These are phyloP conservation scores for Cornus kousa DNA, from an alignment of 148 eudicot genomes.

Conservation along the genomic window DNA sequence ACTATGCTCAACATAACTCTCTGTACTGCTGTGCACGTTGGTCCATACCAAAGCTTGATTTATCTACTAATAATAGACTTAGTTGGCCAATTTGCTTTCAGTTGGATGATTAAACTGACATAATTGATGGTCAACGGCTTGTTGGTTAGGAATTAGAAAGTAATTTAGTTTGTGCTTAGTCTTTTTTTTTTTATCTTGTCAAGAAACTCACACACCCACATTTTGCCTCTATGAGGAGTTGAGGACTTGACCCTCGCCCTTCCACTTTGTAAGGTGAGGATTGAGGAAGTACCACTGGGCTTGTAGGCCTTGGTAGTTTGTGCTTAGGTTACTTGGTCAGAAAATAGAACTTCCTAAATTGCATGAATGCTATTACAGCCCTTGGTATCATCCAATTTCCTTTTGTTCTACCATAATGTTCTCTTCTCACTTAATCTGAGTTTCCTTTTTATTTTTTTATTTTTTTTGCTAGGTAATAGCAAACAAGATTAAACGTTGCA, in stretches of 20 bases:
- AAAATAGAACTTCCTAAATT: neutral
- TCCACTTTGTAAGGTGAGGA: too few species aligned
- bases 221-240: too few species aligned
- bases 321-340: too few species aligned
- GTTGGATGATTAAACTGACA: neutral
- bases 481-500: slow-evolving; percentile 96
- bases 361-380: too few species aligned
- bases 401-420: neutral
- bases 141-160: neutral
- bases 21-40: neutral
- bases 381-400: slow-evolving; percentile 2
- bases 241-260: too few species aligned
- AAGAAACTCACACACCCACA: too few species aligned
- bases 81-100: neutral
- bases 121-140: neutral
- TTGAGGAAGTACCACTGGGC: too few species aligned
- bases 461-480: slow-evolving; percentile 59
- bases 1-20: neutral
- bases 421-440: slow-evolving; percentile 9
- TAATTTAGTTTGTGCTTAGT: too few species aligned
- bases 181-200: too few species aligned
- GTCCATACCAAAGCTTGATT: neutral
- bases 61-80: neutral
- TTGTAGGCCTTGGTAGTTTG: too few species aligned
- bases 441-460: slow-evolving; percentile 17